These are phyloP conservation scores for Pseudoturritis turrita DNA, from an alignment of 345 rosid species.

Conservation along the genomic window DNA sequence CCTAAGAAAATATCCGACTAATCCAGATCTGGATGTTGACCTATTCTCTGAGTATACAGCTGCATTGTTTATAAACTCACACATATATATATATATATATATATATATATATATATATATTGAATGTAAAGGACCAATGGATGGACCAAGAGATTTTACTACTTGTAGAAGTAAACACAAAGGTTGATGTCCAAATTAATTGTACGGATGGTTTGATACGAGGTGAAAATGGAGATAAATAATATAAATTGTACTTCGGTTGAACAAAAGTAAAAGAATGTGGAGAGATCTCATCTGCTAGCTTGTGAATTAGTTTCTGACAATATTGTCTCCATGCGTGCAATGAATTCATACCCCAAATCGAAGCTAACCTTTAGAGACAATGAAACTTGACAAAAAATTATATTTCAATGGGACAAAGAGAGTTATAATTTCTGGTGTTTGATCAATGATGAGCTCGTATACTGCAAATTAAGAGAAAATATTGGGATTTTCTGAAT, in stretches of 20 bases:
- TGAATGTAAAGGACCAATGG: constrained; percentile 1
- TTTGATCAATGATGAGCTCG: neutral
- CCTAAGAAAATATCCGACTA: neutral
- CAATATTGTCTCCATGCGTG: neutral
- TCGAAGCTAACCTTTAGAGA: neutral
- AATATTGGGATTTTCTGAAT: neutral
- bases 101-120: neutral
- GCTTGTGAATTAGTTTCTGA: neutral
- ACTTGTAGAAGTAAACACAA: constrained; percentile 11
- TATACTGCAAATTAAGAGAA: neutral
- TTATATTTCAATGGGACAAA: neutral
- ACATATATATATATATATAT: too few species aligned
- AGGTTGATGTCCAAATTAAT: neutral
- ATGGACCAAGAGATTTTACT: neutral
- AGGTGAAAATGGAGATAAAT: neutral
- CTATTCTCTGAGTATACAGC: constrained; percentile 1
- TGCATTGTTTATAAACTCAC: constrained; percentile 1
- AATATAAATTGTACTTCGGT: neutral
- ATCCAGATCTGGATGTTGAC: constrained; percentile 21
- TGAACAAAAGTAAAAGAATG: neutral
- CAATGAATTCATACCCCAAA: neutral
- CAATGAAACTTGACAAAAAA: neutral
- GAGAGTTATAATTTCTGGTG: neutral
- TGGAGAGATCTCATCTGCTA: neutral
- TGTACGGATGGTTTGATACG: neutral